These are phyloP conservation scores for Amylostereum chailletii DNA, from an alignment of 1,284 basidiomycete genomes.

Conservation along the genomic window DNA sequence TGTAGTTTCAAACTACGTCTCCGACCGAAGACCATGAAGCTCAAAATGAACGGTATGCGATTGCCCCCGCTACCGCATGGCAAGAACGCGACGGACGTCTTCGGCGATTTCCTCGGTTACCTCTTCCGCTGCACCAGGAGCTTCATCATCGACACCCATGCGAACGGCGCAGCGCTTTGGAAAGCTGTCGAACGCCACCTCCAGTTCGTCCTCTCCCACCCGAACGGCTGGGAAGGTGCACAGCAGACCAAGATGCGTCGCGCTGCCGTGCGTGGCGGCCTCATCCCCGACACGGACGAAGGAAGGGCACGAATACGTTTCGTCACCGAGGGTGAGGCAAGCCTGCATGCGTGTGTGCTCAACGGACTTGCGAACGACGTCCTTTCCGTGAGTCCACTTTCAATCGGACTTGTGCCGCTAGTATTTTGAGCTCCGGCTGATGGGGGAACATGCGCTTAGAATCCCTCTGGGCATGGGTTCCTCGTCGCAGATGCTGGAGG, in stretches of 20 bases:
- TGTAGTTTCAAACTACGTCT: conserved; percentile 70
- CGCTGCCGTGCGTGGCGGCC: conserved; percentile 53
- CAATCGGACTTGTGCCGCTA: not conserved
- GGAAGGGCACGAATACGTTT: conserved; percentile 64
- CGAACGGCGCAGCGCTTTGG: conserved; percentile 58
- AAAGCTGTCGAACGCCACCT: conserved; percentile 53
- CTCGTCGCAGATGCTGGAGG: conserved; percentile 73
- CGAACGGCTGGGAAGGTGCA: conserved; percentile 76
- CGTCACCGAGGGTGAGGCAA: conserved; percentile 75
- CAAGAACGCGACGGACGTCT: conserved; percentile 62
- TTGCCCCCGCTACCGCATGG: conserved; percentile 53
- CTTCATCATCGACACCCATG: conserved; percentile 70
- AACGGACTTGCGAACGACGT: conserved; percentile 69
- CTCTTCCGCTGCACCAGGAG: conserved; percentile 61
- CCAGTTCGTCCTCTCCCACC: conserved; percentile 67
- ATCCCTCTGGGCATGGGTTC: conserved; percentile 64
- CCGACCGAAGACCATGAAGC: conserved; percentile 63
- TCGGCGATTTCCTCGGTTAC: conserved; percentile 70
- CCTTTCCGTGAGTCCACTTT: conserved; percentile 40
- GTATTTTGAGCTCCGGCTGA: not conserved
- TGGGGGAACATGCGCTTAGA: conserved; percentile 26
- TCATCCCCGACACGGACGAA: conserved; percentile 64
- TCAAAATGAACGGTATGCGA: conserved; percentile 75
- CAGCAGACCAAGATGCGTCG: conserved; percentile 72
- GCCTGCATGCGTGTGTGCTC: conserved; percentile 67